phyloP scores from a whole-genome alignment of 1,139 yeast species.

The Kodamaea derodonti region DNA sequence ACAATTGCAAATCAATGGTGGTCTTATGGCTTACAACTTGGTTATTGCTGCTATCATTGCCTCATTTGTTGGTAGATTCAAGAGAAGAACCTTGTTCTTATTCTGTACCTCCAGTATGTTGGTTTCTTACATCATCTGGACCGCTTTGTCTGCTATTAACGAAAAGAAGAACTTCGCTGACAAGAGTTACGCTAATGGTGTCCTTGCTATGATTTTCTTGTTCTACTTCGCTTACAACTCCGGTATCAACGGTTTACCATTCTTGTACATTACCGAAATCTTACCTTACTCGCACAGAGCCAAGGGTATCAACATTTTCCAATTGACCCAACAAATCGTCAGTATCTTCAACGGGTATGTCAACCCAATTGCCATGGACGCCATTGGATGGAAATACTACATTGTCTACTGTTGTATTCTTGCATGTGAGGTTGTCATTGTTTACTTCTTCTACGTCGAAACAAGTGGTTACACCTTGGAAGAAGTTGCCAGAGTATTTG shows the following conservation, averaged over 20 bases:
- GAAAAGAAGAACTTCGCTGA: constrained; percentile 32
- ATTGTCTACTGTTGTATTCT: constrained; percentile 47
- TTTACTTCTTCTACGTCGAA: constrained; percentile 45
- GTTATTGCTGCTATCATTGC: constrained; percentile 31
- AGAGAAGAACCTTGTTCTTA: constrained; percentile 45
- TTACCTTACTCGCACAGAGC: constrained; percentile 45
- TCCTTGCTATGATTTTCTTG: constrained; percentile 45
- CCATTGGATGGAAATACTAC: constrained; percentile 57
- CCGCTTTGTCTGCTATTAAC: constrained; percentile 34
- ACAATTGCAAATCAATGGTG: constrained; percentile 47
- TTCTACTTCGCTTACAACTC: constrained; percentile 36
- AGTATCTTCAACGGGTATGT: constrained; percentile 43
- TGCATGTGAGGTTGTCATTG: constrained; percentile 33
- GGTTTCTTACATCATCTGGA: constrained; percentile 36
- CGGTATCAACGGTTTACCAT: constrained; percentile 40
- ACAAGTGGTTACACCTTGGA: constrained; percentile 53
- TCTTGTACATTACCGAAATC: constrained; percentile 38
- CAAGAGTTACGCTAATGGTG: constrained; percentile 36
- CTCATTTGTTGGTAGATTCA: constrained; percentile 26
- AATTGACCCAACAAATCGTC: constrained; percentile 25
- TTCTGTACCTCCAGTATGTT: constrained; percentile 30
- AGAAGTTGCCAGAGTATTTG: constrained; percentile 48
- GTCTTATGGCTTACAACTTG: constrained; percentile 41
- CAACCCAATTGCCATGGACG: constrained; percentile 58
- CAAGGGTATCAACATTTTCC: constrained; percentile 36